These are phyloP conservation scores for Penicillium mononematosum DNA, from an alignment of 495 filamentous ascomycete genomes.

Conservation along the genomic window DNA sequence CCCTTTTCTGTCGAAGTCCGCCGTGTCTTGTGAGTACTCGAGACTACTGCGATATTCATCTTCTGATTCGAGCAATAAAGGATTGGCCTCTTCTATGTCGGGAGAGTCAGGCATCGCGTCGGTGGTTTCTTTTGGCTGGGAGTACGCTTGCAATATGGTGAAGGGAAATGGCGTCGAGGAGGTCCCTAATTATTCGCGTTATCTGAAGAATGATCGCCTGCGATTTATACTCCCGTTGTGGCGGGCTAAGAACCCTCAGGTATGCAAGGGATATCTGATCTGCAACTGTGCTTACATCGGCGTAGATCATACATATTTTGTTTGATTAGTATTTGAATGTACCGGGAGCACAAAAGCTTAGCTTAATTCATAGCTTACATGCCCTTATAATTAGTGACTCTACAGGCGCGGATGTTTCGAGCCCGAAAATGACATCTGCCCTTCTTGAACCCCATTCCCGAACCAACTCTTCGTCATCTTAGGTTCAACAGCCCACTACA, in stretches of 20 bases:
- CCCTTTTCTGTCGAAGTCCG: slow-evolving; percentile 1
- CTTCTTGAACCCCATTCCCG: no score
- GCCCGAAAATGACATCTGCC: no score
- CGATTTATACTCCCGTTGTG: neutral
- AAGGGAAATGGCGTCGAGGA: neutral
- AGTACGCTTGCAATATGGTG: neutral
- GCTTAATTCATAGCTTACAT: no score
- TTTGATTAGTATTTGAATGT: no score
- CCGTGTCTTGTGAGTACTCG: neutral
- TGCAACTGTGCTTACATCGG: no score
- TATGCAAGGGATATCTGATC: neutral
- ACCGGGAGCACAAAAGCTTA: no score
- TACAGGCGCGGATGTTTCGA: no score
- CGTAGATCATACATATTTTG: no score
- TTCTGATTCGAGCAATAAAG: neutral
- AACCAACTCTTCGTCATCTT: no score
- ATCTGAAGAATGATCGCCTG: neutral
- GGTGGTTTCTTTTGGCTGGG: neutral
- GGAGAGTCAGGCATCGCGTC: neutral
- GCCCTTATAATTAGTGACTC: no score
- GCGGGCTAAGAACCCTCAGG: neutral
- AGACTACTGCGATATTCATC: neutral
- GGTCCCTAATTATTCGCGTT: neutral
- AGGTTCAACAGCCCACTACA: no score
- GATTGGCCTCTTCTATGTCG: neutral